Base-by-base conservation (phyloP, 371 early-diverging fungal species). In the Choanephora cucurbitarum region DNA sequence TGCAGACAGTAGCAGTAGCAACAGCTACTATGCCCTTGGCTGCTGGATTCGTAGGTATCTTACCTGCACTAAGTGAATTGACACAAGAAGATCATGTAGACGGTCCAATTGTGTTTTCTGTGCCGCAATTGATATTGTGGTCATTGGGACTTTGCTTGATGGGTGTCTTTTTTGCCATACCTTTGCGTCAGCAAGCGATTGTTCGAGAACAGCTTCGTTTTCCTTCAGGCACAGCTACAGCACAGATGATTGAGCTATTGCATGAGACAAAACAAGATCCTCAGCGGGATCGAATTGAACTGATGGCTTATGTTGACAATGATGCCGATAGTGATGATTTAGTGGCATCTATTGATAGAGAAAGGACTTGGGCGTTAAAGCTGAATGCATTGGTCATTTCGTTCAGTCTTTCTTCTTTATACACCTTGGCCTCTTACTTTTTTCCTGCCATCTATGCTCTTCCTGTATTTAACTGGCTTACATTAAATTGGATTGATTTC, bases 111-210 rank as follows among this genome's bases (percentile, higher is more conserved):
- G 45, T 72, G 11, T 46, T 69, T 0, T 70, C 77, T 8, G 71
- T 70, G 11, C 66, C 73, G 46, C 67, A 86, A 53, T 60, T 91
- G 50, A 72, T 87, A 19, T 58, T 90, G 0, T 92, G 92, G 92
- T 83, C 86, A 6, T 58, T 91, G 10, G 91, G 86, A 4, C 69
- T 91, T 42, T 84, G 91, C 4, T 89, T 90, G 66, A 91, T 89
- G 73, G 94, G 94, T 3, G 87, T 94, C 9, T 92, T 92, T 60
- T 92, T 94, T 67, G 92, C 91, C 3, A 82, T 94, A 5, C 92
- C 92, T 6, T 64, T 94, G 49, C 72, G 94, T 44, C 80, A 77
- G 28, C 91, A 91, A 64, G 87, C 85, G 0, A 84, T 91, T 41
- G 74, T 93, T 43, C 77, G 79, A 47, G 90, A 91, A 57, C 87